Percentiles rank a stretch among this genome's conserved stretches.
These are phyloP conservation scores for Colletotrichum lindemuthianum DNA, from an alignment of 2,329 filamentous ascomycete genomes.

Conservation along the genomic window DNA sequence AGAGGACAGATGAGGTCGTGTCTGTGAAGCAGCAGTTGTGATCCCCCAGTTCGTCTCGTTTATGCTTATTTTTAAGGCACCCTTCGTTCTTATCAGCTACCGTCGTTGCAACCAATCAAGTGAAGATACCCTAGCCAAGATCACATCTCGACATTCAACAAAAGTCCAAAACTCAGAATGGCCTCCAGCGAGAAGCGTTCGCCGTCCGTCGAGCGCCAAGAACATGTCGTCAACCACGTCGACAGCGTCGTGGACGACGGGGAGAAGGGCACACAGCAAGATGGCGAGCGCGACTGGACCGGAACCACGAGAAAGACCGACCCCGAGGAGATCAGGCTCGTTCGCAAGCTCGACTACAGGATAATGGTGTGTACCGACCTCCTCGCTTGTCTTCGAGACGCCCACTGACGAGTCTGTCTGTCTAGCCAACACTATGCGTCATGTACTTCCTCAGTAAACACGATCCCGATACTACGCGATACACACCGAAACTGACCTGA, in stretches of 20 bases:
- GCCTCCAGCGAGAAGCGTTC: constrained; percentile 27
- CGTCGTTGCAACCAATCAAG: neutral
- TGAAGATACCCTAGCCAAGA: constrained; percentile 1
- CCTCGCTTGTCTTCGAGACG: neutral
- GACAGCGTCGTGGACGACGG: constrained; percentile 22
- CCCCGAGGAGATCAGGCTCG: constrained; percentile 50
- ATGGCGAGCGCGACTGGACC: constrained; percentile 48
- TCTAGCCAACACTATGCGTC: constrained; percentile 48
- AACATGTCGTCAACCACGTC: constrained; percentile 31
- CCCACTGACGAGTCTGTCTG: neutral
- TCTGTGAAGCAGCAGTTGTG: neutral
- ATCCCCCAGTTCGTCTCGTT: neutral
- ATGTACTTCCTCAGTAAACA: constrained; percentile 55
- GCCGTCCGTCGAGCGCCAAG: constrained; percentile 27
- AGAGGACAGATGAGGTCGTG: neutral
- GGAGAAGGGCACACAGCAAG: constrained; percentile 37
- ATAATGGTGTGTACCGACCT: constrained; percentile 49
- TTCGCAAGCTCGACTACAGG: constrained; percentile 52
- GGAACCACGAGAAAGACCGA: constrained; percentile 51
- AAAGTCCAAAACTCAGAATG: constrained; percentile 12
- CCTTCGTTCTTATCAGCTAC: neutral
- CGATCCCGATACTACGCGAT: neutral
- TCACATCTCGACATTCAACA: neutral
- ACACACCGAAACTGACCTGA: neutral
- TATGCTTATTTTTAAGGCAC: constrained; percentile 27